phyloP scores from a whole-genome alignment of 495 filamentous ascomycete genomes.

The Clohesyomyces aquaticus region DNA sequence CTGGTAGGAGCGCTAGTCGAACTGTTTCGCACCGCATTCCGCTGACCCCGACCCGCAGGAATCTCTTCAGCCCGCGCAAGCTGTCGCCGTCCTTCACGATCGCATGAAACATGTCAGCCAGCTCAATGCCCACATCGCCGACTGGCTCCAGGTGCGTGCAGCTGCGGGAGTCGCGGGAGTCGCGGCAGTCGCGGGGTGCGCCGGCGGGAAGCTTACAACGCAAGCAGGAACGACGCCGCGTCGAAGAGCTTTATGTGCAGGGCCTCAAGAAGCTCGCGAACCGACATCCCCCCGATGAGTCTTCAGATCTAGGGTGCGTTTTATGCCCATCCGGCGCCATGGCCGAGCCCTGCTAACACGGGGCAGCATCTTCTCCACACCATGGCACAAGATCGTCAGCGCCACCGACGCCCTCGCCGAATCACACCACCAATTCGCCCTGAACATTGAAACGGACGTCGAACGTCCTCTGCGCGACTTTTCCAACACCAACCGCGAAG shows the following conservation, averaged over 20 bases:
- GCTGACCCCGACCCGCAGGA: conserved; percentile 58
- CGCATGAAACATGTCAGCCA: conserved; percentile 84
- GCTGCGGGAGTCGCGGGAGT: too few relatives aligned
- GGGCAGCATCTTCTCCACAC: conserved; percentile 80
- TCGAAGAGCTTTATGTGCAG: conserved; percentile 89
- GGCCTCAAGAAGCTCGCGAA: conserved; percentile 78
- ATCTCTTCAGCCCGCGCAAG: conserved; percentile 80
- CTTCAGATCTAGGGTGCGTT: conserved; percentile 81
- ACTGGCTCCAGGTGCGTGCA: conserved; percentile 83
- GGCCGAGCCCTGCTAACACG: conserved; percentile 7
- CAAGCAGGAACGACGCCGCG: conserved; percentile 80
- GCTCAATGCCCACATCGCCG: conserved; percentile 89
- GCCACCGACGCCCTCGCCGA: conserved; percentile 78
- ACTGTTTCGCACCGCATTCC: conserved; percentile 19
- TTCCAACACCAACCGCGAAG: conserved; percentile 71
- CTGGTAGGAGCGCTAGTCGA: conserved; percentile 66
- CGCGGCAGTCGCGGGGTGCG: not conserved
- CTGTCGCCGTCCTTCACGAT: conserved; percentile 81
- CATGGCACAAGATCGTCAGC: conserved; percentile 89
- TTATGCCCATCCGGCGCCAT: not conserved
- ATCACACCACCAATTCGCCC: conserved; percentile 80
- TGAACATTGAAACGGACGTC: conserved; percentile 87
- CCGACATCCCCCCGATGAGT: conserved; percentile 69
- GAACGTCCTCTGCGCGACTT: conserved; percentile 82
- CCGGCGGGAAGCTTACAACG: conserved; percentile 24